Base-by-base conservation (phyloP, 139 green algal genomes). In the Coelastrella sp. region DNA sequence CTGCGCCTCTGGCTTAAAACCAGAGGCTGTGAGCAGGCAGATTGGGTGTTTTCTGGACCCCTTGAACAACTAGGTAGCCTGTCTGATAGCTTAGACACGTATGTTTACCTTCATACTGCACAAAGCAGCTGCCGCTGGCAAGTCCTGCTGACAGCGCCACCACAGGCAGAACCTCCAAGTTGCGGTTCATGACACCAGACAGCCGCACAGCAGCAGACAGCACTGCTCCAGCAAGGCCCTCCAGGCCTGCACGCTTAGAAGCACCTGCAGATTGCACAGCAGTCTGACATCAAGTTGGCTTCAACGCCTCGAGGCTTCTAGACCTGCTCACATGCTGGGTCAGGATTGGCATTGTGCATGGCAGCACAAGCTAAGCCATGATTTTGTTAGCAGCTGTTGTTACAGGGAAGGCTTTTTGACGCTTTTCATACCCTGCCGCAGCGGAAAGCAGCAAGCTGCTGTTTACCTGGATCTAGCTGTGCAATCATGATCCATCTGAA, bases 381-480 rank as follows among this genome's bases (percentile, higher is more conserved):
- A 47, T 1, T 47, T 47, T 0, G 32, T 47, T 47, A 47, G 32
- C 32, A 47, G 32, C 32, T 47, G 32, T 47, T 47, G 32, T 47
- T 47, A 47, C 32, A 47, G 32, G 32, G n/a, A n/a, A n/a, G n/a
- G n/a, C n/a, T n/a, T n/a, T n/a, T n/a, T n/a, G n/a, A n/a, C n/a
- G n/a, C n/a, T n/a, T n/a, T n/a, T n/a, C n/a, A 71, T 0, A 71
- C 61, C 61, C 61, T 13, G 11, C 11, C 8, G 11, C 10, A 10
- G 8, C 11, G 2, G 10, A 19, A 0, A 19, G 61, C 61, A 81
- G 11, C 10, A 8, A 6, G 54, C 47, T 32, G 47, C 76, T 64
- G 23, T 10, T 65, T 59, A 90, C 85, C 85, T 83, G 73, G 73
- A 4, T 90, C 85, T 3, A 90, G 13, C 7, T 59, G 73, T n/a